Conservation (phyloP, 1,284 basidiomycete genomes). For the Microbotryum silenes-acaulis region DNA sequence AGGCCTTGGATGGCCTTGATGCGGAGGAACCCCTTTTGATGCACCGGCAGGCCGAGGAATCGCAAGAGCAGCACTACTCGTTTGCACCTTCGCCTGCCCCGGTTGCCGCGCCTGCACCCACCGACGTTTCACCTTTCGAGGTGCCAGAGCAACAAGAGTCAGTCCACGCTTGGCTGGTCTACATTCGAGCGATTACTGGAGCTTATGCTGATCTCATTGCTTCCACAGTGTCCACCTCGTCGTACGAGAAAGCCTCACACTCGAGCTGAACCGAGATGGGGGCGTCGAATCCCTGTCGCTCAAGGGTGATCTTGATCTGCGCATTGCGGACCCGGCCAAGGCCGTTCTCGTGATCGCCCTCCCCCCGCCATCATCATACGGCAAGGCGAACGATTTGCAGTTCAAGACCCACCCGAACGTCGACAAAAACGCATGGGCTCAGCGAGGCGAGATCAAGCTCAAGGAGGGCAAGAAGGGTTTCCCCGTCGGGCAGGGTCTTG, state of each 20-base stretch:
- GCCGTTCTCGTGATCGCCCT: slow-evolving; percentile 70
- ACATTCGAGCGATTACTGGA: background rate
- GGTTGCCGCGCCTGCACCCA: slow-evolving; percentile 24
- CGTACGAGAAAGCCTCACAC: slow-evolving; percentile 73
- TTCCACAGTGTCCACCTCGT: slow-evolving; percentile 66
- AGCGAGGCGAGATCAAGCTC: slow-evolving; percentile 64
- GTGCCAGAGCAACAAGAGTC: slow-evolving; percentile 71
- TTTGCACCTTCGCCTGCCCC: slow-evolving; percentile 38
- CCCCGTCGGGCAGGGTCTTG: slow-evolving; percentile 76
- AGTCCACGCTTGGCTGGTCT: slow-evolving; percentile 21
- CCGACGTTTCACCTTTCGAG: slow-evolving; percentile 44
- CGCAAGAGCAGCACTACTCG: slow-evolving; percentile 16
- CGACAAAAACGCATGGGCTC: slow-evolving; percentile 69
- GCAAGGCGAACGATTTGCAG: slow-evolving; percentile 62
- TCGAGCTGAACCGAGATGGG: slow-evolving; percentile 78
- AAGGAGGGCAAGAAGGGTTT: slow-evolving; percentile 76
- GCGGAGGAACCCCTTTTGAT: slow-evolving; percentile 44
- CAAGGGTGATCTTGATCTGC: slow-evolving; percentile 88
- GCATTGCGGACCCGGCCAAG: slow-evolving; percentile 65
- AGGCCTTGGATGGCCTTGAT: slow-evolving; percentile 58
- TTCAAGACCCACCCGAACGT: slow-evolving; percentile 97
- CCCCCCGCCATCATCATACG: slow-evolving; percentile 45
- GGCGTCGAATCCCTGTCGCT: slow-evolving; percentile 82
- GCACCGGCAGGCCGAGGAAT: slow-evolving; percentile 16
- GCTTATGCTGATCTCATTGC: background rate